Base-by-base conservation (phyloP, 148 eudicot genomes). In the Oxyria digyna region DNA sequence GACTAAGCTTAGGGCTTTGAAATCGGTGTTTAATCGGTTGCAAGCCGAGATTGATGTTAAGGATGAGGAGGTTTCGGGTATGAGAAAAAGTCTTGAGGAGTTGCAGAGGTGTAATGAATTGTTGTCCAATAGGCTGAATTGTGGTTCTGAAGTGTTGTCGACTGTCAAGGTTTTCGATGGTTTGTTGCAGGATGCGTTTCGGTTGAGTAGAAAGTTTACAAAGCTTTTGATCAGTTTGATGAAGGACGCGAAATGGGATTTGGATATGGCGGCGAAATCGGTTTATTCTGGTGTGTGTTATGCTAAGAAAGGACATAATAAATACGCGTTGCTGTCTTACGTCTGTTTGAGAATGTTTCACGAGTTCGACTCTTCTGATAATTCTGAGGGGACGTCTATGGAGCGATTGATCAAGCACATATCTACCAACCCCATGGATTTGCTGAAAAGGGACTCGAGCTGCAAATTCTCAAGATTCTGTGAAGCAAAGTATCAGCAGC, bases 1-100 rank as follows among this genome's bases (percentile, higher is more conserved):
- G 85, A 87, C 87, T 81, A 93, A 87, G 80, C 89, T 93, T 46
- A 83, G 98, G 72, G 83, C 84, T 49, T 67, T 93, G 69, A 94
- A 89, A 74, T 83, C 95, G 17, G 83, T 85, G 27, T 83, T 93
- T 71, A 93, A 93, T 55, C 81, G 85, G 4, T 80, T 86, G 69
- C 96, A 87, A 46, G 70, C 90, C 7, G 89, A 87, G 68, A 87
- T 89, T 33, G 98, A 93, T 72, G 85, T 75, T 33, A 89, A 87
- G 65, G 91, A 82, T 73, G 95, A 83, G 50, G 74, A 82, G 49
- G 95, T 83, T 42, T 77, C 75, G 43, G 27, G 50, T 66, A 74
- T 86, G 69, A 83, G 87, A 79, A 67, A 57, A 50, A 74, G 82
- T 48, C 71, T 85, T 65, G 87, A 82, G 49, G 81, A 80, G 54